A percentile compares a stretch with the other conserved stretches of the same genome.
Evolutionary conservation across 345 rosid species (phyloP).

Genomic region (Draba incana): DNA sequence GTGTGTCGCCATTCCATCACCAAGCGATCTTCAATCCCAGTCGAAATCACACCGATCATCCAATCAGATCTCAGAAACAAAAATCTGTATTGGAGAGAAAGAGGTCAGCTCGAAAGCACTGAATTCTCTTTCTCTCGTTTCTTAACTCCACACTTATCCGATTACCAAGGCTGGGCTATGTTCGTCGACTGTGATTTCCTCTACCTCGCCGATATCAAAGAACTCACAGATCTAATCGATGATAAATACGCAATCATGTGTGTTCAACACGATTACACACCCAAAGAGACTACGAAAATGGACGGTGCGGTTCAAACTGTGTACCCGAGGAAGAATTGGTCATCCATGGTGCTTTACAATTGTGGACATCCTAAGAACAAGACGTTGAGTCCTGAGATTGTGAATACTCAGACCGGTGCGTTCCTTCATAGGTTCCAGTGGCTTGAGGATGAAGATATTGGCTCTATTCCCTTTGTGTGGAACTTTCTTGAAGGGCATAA

Average conservation of each 20-base stretch:
- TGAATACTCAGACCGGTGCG: conserved; percentile 79
- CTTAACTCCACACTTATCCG: conserved; percentile 81
- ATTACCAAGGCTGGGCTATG: conserved; percentile 94
- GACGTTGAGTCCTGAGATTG: conserved; percentile 65
- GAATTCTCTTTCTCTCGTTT: conserved; percentile 94
- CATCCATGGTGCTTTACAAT: conserved; percentile 96
- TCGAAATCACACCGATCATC: conserved; percentile 73
- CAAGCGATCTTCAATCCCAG: conserved; percentile 81
- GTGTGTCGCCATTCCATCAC: conserved; percentile 77
- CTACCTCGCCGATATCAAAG: conserved; percentile 80
- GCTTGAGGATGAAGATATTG: conserved; percentile 88
- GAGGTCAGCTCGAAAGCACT: conserved; percentile 87
- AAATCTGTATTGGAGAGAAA: conserved; percentile 82
- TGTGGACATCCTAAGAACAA: conserved; percentile 93
- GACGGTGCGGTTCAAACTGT: conserved; percentile 95
- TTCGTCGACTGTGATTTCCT: conserved; percentile 97
- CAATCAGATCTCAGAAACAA: conserved; percentile 79
- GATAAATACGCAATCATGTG: conserved; percentile 94
- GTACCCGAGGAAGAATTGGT: conserved; percentile 98
- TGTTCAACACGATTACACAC: conserved; percentile 92
- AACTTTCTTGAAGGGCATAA: conserved; percentile 98
- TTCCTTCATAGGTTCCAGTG: conserved; percentile 97
- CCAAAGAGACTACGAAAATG: conserved; percentile 93
- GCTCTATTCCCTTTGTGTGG: conserved; percentile 86
- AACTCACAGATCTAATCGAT: conserved; percentile 70